Evolutionary conservation across 768 basidiomycete species (phyloP), one percentile per base, ranked within the genome.

Genomic region (Boletus fagicola): DNA sequence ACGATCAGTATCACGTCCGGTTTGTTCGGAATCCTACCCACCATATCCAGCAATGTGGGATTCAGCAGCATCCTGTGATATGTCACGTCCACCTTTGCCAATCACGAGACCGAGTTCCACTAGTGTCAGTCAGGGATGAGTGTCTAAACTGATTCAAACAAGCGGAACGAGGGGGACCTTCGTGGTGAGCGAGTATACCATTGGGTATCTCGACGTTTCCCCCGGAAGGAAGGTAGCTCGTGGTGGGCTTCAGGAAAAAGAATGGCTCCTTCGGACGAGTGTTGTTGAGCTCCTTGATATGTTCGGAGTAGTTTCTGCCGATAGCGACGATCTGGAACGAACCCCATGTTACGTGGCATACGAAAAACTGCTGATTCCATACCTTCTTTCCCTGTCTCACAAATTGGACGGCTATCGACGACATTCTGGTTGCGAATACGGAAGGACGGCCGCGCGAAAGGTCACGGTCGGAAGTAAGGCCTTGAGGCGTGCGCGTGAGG

Each of bases 81-180:
- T 92, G 68, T 98, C 85, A 3, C 94, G 80, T 43, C 92, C 95
- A 5, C 76, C 74, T 75, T 90, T 92, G 52, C 94, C 94, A 57
- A 99, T 94, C 54, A 99, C 83, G n/a, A 99, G 84, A 22, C 94
- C 97, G 47, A 99, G 90, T 75, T 99, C 97, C 61, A 99, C 96
- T 89, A 33, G 47, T 18, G 13, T 39, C 16, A 10, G 24, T 35
- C 43, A 52, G 28, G 26, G 13, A 47, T 18, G 42, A 20, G 10
- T 20, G 35, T 20, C 16, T 28, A 6, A 30, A 18, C 8, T 4
- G 49, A n/a, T 12, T 28, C 20, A 7, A 40, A 24, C 43, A 22
- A 5, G 30, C 0, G 20, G 16, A 16, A 2, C 1, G 9, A 40
- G 47, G 16, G 12, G 13, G 13, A 92, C 95, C 93, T 84, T 98